A percentile compares a stretch with the other conserved stretches of the same genome.
Evolutionary conservation across 2,329 filamentous ascomycete genomes (phyloP).

Genomic region (Nannizziopsis barbatae): DNA sequence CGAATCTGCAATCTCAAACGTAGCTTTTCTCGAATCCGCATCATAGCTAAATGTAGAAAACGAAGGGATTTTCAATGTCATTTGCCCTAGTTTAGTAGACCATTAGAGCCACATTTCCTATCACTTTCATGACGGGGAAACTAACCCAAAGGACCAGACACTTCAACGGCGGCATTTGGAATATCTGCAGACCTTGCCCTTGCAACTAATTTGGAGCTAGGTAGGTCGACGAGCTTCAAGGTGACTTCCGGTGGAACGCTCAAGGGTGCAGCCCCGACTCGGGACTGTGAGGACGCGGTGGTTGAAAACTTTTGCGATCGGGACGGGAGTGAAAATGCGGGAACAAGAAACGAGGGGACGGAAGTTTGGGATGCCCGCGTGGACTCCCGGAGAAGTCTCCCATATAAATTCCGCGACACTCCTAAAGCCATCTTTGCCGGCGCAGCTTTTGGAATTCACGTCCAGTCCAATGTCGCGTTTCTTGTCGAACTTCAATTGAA

Average conservation of each 20-base stretch:
- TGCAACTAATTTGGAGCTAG: constrained; percentile 42
- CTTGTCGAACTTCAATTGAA: constrained; percentile 3
- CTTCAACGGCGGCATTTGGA: constrained; percentile 54
- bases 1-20: constrained; percentile 58
- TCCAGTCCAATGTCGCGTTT: no score
- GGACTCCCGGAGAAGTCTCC: constrained; percentile 43
- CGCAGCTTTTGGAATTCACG: not conserved
- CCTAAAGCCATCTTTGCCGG: constrained; percentile 51
- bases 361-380: constrained; percentile 34
- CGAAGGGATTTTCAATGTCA: constrained; percentile 66
- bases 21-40: constrained; percentile 49
- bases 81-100: constrained; percentile 47
- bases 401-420: constrained; percentile 50
- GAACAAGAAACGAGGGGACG: constrained; percentile 62
- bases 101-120: constrained; percentile 14
- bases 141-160: constrained; percentile 70
- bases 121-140: not conserved
- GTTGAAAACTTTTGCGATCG: constrained; percentile 56
- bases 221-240: constrained; percentile 55
- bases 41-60: constrained; percentile 67
- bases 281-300: constrained; percentile 56
- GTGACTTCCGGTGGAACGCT: constrained; percentile 76
- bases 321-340: constrained; percentile 48
- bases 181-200: constrained; percentile 52
- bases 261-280: constrained; percentile 73